Evolutionary conservation across 768 basidiomycete species (phyloP).

Genomic region (Lactarius indigo): DNA sequence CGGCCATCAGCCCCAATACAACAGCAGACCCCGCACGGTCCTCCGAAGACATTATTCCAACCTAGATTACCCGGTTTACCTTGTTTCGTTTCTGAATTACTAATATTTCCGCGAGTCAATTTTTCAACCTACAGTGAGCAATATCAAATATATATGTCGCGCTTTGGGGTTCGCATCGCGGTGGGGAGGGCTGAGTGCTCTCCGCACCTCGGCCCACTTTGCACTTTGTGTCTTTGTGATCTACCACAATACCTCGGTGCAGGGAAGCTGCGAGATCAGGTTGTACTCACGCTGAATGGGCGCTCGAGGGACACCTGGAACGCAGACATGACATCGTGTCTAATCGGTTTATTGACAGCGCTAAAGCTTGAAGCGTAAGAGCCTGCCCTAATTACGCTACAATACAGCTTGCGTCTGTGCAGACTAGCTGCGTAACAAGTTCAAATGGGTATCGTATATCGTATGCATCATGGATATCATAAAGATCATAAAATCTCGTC

Average conservation of each 20-base stretch:
- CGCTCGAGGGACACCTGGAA: too few relatives aligned
- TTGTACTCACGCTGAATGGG: neutral
- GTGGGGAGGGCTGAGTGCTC: neutral
- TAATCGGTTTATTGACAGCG: neutral
- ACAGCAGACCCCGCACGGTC: neutral
- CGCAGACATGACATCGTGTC: neutral
- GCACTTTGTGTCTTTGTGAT: neutral
- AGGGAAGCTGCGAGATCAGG: neutral
- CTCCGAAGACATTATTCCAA: neutral
- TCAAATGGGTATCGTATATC: slow-evolving; percentile 7
- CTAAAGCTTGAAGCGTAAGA: neutral
- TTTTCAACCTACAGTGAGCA: neutral
- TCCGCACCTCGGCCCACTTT: too few relatives aligned
- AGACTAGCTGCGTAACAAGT: neutral
- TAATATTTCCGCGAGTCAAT: neutral
- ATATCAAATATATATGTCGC: neutral
- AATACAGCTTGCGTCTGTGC: neutral
- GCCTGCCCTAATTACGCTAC: neutral
- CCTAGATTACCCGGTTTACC: neutral
- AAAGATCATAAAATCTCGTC: neutral
- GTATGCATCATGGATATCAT: slow-evolving; percentile 2
- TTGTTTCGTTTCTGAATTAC: too few relatives aligned
- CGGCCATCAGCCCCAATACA: neutral
- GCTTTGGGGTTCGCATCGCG: neutral
- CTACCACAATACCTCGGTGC: neutral